Evolutionary conservation across 1,284 basidiomycete genomes (phyloP), one percentile per base, ranked within the genome.

Genomic region (Rhodotorula sp.): DNA sequence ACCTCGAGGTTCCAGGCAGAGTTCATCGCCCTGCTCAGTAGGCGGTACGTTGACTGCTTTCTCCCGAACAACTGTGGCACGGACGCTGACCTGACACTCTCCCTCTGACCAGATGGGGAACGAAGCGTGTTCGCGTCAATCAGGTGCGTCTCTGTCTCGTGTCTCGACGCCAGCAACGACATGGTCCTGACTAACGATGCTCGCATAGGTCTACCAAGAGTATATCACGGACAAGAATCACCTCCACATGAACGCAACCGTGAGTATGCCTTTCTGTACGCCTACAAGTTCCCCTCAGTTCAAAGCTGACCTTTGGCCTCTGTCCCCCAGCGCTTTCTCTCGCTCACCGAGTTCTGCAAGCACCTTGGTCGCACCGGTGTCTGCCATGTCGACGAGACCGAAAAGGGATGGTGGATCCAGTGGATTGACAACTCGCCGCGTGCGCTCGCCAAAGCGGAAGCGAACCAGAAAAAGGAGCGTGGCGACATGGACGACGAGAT

Each of bases 351-450:
- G 78, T 99, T 99, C 77, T 85, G 88, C 78, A 94, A 95, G 81
- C 88, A 95, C 78, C 85, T 99, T 44, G 95, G 96, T 4, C 86
- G 93, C 58, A 85, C 86, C 12, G 95, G 96, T 49, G 85, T 97
- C 60, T 91, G 89, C 6, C 87, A 91, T 74, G 96, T 97, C 30
- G 95, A 99, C 79, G 95, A 99, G 82, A 96, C 93, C 61, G 95
- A 98, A 82, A 94, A 97, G 82, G 95, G 95, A 5, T 94, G 93
- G 88, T 98, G 93, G 82, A 86, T 99, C 76, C 87, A 89, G 54
- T 99, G 96, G 95, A 91, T 99, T 70, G 96, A 99, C 81, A 97
- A 87, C 80, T 91, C 90, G 67, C 95, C 96, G 3, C 91, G 93
- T 77, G 94, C 96, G 6, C 84, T 98, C 45, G 91, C 91, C 10